phyloP scores from a whole-genome alignment of 2,329 filamentous ascomycete genomes.

The Cercospora sp. region DNA sequence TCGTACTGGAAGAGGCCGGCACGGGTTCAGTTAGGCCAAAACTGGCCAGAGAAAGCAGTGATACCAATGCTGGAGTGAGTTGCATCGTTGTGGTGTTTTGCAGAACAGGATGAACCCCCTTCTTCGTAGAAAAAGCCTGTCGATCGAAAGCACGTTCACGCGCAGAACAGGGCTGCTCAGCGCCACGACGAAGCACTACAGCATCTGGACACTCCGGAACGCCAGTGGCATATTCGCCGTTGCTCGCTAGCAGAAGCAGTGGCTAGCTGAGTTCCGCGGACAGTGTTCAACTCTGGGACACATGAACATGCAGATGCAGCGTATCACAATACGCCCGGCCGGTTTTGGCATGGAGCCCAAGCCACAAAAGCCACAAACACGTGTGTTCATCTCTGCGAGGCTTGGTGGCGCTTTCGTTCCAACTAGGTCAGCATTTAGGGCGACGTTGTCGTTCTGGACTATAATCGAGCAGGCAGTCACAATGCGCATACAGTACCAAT shows the following conservation, averaged over 20 bases:
- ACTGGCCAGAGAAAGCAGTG: neutral
- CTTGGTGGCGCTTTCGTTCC: neutral
- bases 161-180: neutral
- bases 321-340: too few relatives aligned
- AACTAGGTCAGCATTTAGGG: neutral
- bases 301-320: too few relatives aligned
- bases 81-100: neutral
- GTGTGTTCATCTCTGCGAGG: neutral
- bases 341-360: neutral
- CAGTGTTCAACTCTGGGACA: neutral
- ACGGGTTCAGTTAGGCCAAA: neutral
- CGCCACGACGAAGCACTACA: neutral
- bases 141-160: neutral
- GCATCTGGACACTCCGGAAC: neutral
- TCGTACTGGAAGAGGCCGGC: neutral
- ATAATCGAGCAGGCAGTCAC: neutral
- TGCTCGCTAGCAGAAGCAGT: neutral
- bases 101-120: neutral
- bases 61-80: neutral
- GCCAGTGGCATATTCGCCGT: neutral
- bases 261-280: neutral
- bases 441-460: neutral
- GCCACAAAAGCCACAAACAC: neutral
- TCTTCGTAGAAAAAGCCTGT: neutral
- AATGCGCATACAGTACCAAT: neutral